phyloP scores from a whole-genome alignment of 345 rosid species.

The Eucalyptus pauciflora region DNA sequence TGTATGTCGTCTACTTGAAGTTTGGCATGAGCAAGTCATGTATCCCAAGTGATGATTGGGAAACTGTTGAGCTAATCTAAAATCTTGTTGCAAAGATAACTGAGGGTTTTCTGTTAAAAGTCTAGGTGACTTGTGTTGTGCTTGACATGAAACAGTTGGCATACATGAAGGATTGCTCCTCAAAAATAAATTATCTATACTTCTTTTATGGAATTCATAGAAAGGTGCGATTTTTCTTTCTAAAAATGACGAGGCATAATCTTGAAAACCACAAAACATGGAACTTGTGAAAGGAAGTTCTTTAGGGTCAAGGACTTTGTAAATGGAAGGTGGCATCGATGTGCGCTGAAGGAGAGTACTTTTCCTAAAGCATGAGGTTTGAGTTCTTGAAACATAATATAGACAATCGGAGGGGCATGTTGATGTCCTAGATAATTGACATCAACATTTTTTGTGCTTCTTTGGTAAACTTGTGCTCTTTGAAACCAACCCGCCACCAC shows the following conservation, averaged over 20 bases:
- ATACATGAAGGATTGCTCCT: no score
- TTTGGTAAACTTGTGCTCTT: no score
- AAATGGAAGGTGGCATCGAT: background rate
- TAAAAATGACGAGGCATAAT: background rate
- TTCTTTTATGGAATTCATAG: background rate
- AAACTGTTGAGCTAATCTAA: no score
- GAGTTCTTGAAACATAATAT: background rate
- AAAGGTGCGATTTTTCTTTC: background rate
- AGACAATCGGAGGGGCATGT: background rate
- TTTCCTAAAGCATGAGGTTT: background rate
- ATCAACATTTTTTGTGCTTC: background rate
- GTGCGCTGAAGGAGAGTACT: background rate
- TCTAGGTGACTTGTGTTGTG: accelerated
- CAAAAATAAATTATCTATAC: no score
- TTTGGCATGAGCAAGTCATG: accelerated
- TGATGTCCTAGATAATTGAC: no score
- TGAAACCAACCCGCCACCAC: no score
- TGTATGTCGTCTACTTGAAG: no score
- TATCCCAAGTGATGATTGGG: no score
- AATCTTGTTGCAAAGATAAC: accelerated
- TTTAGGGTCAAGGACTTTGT: background rate
- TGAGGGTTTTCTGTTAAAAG: no score
- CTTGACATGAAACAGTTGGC: accelerated
- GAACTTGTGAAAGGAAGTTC: background rate
- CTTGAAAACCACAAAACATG: background rate